These are phyloP conservation scores for Xerocomus spinulosus DNA, from an alignment of 768 basidiomycete species.

Conservation along the genomic window DNA sequence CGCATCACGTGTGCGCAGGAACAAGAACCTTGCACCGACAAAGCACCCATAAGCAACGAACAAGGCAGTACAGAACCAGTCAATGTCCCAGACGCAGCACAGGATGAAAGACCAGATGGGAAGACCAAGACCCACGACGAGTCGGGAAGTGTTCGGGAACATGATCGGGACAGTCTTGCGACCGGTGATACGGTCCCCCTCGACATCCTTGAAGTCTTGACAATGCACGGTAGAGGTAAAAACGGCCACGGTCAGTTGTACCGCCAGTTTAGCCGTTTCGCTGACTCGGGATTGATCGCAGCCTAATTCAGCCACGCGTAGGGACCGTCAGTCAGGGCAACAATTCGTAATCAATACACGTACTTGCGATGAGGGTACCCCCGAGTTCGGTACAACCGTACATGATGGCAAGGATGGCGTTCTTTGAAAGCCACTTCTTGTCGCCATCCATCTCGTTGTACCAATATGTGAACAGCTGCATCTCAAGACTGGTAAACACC, in stretches of 20 bases:
- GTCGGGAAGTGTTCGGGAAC: slow-evolving; percentile 34
- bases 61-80: slow-evolving; percentile 16
- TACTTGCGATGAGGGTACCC: slow-evolving; percentile 38
- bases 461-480: slow-evolving; percentile 30
- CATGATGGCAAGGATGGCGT: slow-evolving; percentile 36
- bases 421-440: slow-evolving; percentile 36
- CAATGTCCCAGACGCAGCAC: slow-evolving; percentile 34
- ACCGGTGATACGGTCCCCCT: slow-evolving; percentile 37
- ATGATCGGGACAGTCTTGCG: slow-evolving; percentile 43
- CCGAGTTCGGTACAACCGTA: slow-evolving; percentile 37
- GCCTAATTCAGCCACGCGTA: slow-evolving; percentile 8
- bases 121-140: slow-evolving; percentile 32
- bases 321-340: background rate
- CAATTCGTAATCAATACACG: background rate
- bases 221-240: slow-evolving; percentile 46
- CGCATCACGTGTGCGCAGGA: slow-evolving; percentile 22
- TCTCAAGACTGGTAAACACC: slow-evolving; percentile 31
- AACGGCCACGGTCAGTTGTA: slow-evolving; percentile 35
- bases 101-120: slow-evolving; percentile 37
- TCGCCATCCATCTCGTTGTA: slow-evolving; percentile 40
- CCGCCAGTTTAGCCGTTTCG: slow-evolving; percentile 27
- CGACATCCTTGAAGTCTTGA: slow-evolving; percentile 45
- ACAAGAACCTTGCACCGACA: slow-evolving; percentile 34
- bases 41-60: slow-evolving; percentile 32
- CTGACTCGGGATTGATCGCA: slow-evolving; percentile 23